Evolutionary conservation across 257 asterid genomes (phyloP), one percentile per base, ranked within the genome.

Genomic region (Ligustrum vulgare): DNA sequence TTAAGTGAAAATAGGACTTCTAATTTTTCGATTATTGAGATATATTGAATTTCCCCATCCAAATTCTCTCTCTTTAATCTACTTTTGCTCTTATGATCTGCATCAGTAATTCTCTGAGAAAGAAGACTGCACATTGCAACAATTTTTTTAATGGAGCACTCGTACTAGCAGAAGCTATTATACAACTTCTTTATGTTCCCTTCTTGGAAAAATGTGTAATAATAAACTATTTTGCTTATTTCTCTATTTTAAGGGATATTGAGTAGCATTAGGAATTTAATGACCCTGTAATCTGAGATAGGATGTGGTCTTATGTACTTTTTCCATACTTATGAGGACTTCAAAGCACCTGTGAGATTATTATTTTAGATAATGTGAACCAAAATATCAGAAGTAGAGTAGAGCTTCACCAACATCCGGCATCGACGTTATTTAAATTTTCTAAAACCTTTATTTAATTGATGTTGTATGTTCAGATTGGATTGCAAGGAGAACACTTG

Each of bases 401-500:
- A 23, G 35, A 60, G 34, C 35, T 23, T 60, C 34, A 60, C n/a
- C 5, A 18, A 25, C 67, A 60, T 11, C 15, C 23, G 28, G 34
- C 9, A 10, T 6, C 2, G 25, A 60, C 67, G 25, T 23, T 60
- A 60, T 22, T 18, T 35, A 23, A 10, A 20, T 20, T 63, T 13
- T 51, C 45, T 23, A 9, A 25, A 54, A 18, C 54, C 58, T 58
- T 65, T 67, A 25, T 62, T 56, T 41, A 70, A 28, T 49, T 39
- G 11, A 73, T 67, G 68, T 28, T 80, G 32, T 78, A 35, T 37
- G n/a, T 79, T 73, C 91, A 93, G 98, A 86, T 85, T 78, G 98
- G 98, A 62, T 31, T 89, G 79, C 85, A 79, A 79, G 98, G 98
- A 78, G 98, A 93, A 78, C 82, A 81, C 71, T 72, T 86, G 58